Evolutionary conservation across 2,329 filamentous ascomycete species (phyloP).

Genomic region (Myrmaecium sp.): DNA sequence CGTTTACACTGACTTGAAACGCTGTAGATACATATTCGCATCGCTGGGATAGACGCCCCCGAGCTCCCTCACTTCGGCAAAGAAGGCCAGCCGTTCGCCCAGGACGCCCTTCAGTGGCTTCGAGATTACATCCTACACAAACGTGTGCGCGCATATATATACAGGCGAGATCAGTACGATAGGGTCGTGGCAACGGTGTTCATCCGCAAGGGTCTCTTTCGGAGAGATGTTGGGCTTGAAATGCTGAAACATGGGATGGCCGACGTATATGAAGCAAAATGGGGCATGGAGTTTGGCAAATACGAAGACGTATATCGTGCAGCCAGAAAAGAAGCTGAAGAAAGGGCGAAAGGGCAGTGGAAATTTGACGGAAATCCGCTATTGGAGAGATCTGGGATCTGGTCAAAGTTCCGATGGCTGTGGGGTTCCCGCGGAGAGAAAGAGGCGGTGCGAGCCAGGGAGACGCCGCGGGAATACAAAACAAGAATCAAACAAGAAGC

Average conservation of each 20-base stretch:
- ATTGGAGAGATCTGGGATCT: too few relatives aligned
- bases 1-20: background rate
- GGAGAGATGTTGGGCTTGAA: constrained; percentile 69
- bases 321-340: constrained; percentile 32
- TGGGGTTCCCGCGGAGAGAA: constrained; percentile 31
- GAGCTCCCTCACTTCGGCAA: constrained; percentile 86
- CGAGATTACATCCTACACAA: constrained; percentile 51
- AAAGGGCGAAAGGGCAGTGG: too few relatives aligned
- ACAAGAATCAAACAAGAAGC: constrained; percentile 29
- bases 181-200: constrained; percentile 76
- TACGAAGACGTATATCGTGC: constrained; percentile 43
- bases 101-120: constrained; percentile 73
- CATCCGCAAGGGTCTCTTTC: constrained; percentile 49
- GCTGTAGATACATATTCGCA: constrained; percentile 61
- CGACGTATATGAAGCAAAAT: constrained; percentile 86
- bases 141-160: constrained; percentile 66
- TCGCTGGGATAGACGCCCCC: constrained; percentile 86
- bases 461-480: constrained; percentile 85
- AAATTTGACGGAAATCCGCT: too few relatives aligned
- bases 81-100: constrained; percentile 66
- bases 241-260: constrained; percentile 78
- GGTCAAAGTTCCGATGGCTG: constrained; percentile 36
- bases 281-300: constrained; percentile 72
- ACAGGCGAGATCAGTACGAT: constrained; percentile 80
- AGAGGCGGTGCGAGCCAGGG: constrained; percentile 34